These are phyloP conservation scores for Aspergillus ostianus DNA, from an alignment of 495 filamentous ascomycete genomes.

Conservation along the genomic window DNA sequence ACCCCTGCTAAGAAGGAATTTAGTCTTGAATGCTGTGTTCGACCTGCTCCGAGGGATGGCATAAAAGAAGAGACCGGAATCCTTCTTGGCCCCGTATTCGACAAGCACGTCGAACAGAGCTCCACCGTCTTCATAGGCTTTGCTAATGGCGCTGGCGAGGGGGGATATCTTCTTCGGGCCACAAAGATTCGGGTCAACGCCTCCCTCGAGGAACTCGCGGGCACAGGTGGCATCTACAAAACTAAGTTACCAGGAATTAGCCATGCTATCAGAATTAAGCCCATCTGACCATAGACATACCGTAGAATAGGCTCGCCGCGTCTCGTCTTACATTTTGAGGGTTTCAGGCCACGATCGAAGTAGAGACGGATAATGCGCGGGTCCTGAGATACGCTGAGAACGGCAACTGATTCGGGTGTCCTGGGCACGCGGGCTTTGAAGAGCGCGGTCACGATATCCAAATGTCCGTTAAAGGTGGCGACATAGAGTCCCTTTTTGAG, in stretches of 20 bases:
- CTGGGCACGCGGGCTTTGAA: conserved; percentile 12
- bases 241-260: not conserved
- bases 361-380: conserved; percentile 5
- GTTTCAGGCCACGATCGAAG: conserved; percentile 6
- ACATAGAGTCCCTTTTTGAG: conserved; percentile 10
- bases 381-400: conserved; percentile 6
- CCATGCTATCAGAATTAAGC: not conserved
- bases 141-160: not conserved
- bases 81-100: conserved; percentile 10
- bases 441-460: conserved; percentile 10
- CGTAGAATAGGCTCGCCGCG: conserved; percentile 1
- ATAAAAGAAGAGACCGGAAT: conserved; percentile 12
- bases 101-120: conserved; percentile 12
- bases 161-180: conserved; percentile 1
- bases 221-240: not conserved
- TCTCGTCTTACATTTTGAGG: conserved; percentile 2
- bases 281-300: not conserved
- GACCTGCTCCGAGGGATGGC: conserved; percentile 4
- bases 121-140: not conserved
- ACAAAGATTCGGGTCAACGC: not conserved
- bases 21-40: conserved; percentile 10
- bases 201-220: not conserved
- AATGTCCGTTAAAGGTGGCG: conserved; percentile 6
- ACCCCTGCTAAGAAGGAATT: conserved; percentile 17
- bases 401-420: conserved; percentile 1